phyloP scores from a whole-genome alignment of 371 early-diverging fungal genomes.

The Lichtheimia ornata region DNA sequence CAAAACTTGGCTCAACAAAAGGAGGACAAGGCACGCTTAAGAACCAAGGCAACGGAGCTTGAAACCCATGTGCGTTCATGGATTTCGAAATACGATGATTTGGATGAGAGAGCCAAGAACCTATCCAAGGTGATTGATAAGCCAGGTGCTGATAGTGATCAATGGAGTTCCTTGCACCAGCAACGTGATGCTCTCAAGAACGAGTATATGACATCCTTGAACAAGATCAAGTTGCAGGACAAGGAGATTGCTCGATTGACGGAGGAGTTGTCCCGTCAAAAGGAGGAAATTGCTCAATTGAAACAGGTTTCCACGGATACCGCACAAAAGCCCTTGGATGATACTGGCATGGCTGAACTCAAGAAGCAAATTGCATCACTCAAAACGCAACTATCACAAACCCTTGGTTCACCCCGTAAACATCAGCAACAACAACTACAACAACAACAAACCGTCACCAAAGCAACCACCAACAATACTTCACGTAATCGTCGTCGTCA shows the following conservation, averaged over 20 bases:
- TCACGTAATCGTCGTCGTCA: slow-evolving; percentile 11
- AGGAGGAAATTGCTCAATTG: slow-evolving; percentile 75
- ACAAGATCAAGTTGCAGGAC: slow-evolving; percentile 69
- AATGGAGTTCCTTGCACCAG: slow-evolving; percentile 54
- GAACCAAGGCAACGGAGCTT: slow-evolving; percentile 56
- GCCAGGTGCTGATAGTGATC: slow-evolving; percentile 48
- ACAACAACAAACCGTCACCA: slow-evolving; percentile 8
- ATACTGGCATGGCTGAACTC: slow-evolving; percentile 24
- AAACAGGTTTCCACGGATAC: slow-evolving; percentile 30
- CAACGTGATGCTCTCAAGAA: slow-evolving; percentile 50
- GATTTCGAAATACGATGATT: slow-evolving; percentile 72
- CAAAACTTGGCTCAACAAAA: slow-evolving; percentile 73
- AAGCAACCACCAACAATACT: slow-evolving; percentile 3
- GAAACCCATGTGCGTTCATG: slow-evolving; percentile 69
- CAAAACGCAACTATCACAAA: slow-evolving; percentile 31
- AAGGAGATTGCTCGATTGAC: slow-evolving; percentile 65
- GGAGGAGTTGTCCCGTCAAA: slow-evolving; percentile 63
- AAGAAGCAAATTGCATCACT: slow-evolving; percentile 34
- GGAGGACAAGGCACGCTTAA: slow-evolving; percentile 68
- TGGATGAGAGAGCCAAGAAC: slow-evolving; percentile 54
- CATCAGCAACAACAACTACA: slow-evolving; percentile 8
- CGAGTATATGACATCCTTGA: slow-evolving; percentile 52
- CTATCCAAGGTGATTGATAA: slow-evolving; percentile 51
- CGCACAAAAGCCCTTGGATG: slow-evolving; percentile 17
- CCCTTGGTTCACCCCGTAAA: slow-evolving; percentile 15